Base-by-base conservation (phyloP, 2,329 filamentous ascomycete genomes). In the Cladosporium colombiae region DNA sequence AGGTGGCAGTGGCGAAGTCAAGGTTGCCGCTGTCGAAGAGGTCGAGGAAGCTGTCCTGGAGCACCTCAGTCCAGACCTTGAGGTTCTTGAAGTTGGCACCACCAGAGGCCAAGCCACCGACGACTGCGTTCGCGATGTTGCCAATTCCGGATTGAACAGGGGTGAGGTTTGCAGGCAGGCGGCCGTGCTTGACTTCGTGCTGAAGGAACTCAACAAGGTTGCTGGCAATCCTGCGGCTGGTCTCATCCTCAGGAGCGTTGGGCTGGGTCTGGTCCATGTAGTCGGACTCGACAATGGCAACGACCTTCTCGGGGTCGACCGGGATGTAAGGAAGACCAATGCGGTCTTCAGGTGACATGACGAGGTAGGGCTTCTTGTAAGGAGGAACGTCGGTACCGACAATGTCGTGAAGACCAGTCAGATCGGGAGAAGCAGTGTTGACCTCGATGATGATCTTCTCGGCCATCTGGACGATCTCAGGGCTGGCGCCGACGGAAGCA, bases 31-130 rank as follows among this genome's bases (percentile, higher is more conserved):
- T 90, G 82, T 96, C 93, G 79, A 96, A 96, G 64, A 96, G 89
- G 77, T 96, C 93, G 27, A 96, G 86, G 87, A 96, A 96, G 25
- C 91, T 93, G 77, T 96, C 92, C 81, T 96, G 92, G 65, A 96
- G 88, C 57, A 96, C 92, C 80, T 96, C 92, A 27, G 93, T 96
- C 93, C 92, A 96, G 46, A 96, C 93, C 77, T 91, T 93, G 66
- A 97, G 85, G 81, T 96, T 91, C 76, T 87, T 86, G 84, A 96
- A 96, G 78, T 93, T 89, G 70, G 91, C 91, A 67, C 83, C 83
- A 16, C 84, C 85, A 66, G 90, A 86, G 70, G 88, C 86, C 65
- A 96, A 86, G 16, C 92, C 93, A 67, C 92, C 92, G 67, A 96
- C 88, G 68, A 96, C 93, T 44, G 92, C 92, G 78, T 96, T 96